Conservation (phyloP, 225 moss, liverwort and hornwort species). For the Sphagnum tenellum region DNA sequence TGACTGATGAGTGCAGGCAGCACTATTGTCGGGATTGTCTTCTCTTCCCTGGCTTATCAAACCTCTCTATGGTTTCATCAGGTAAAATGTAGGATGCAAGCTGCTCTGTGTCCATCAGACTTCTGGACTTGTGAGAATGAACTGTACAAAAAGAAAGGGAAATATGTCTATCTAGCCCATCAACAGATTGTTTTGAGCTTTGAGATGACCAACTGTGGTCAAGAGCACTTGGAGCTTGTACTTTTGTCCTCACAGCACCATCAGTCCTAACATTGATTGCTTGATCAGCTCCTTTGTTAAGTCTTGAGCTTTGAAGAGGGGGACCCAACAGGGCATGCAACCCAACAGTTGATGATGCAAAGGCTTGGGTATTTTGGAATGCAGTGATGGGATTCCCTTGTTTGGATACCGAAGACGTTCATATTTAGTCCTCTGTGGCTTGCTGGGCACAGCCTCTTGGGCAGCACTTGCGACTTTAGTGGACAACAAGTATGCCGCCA, state of each 20-base stretch:
- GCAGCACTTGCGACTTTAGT: conserved; percentile 37
- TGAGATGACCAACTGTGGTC: neutral
- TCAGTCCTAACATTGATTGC: too few species aligned
- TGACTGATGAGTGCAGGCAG: conserved; percentile 23
- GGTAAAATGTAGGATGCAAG: conserved; percentile 13
- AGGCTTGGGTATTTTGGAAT: neutral
- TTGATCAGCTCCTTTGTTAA: too few species aligned
- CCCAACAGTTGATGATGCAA: too few species aligned
- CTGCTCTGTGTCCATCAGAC: neutral
- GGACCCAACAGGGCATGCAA: too few species aligned
- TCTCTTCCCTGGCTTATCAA: conserved; percentile 67
- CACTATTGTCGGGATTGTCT: conserved; percentile 50
- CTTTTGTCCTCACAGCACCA: too few species aligned
- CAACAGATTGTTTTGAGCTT: neutral
- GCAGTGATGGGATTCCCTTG: conserved; percentile 57
- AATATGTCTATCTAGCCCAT: neutral
- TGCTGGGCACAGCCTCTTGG: conserved; percentile 58
- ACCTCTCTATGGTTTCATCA: conserved; percentile 60
- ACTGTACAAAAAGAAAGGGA: too few species aligned
- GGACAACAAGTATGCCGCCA: conserved; percentile 45
- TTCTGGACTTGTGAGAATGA: neutral
- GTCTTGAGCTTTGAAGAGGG: too few species aligned
- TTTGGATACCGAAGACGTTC: conserved; percentile 66
- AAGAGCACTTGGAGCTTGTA: too few species aligned
- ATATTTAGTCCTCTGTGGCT: conserved; percentile 56